Base-by-base conservation (phyloP, 768 basidiomycete species). In the Suillus weaverae region DNA sequence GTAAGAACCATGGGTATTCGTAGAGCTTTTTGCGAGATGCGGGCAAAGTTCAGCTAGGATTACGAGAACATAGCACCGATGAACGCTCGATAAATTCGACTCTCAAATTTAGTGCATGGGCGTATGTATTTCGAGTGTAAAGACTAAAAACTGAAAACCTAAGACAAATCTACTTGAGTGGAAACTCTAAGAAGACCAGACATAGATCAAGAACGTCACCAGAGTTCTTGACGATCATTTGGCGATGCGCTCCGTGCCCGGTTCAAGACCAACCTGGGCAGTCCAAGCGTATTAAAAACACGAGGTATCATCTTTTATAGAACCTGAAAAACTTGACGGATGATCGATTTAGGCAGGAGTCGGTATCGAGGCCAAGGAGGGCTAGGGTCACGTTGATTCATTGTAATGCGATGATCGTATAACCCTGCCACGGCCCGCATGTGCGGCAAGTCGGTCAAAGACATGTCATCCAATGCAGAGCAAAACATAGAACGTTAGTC, bases 221-320 rank as follows among this genome's bases (percentile, higher is more conserved):
- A 10, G n/a, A 10, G 14, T 57, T 41, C 57, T 59, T 59, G 57
- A 41, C 39, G 57, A 59, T 59, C 57, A 59, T 41, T 41, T 59
- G 39, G 57, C 26, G 57, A 59, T 59, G 57, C 18, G 6, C 10
- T 2, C 22, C 10, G 10, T 36, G 54, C 35, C 14, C n/a, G 11
- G 35, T 38, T 32, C 57, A 59, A 39, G 57, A 39, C 38, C 38
- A 57, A 57, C 26, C 32, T 33, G 32, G 38, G 30, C 26, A 59
- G 26, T 32, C 1, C 18, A 30, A 32, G 26, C 6, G 41, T 8
- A 59, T 59, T 41, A 59, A 59, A 59, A 59, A 30, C 57, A 59
- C 22, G 57, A 59, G 57, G 57, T 18, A 57, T 20, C 22, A 41
- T 41, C 30, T 30, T 13, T 30, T 43, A 41, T 30, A 32, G 38